These are phyloP conservation scores for Penicillium atrosanguineum DNA, from an alignment of 495 filamentous ascomycete genomes.

Conservation along the genomic window DNA sequence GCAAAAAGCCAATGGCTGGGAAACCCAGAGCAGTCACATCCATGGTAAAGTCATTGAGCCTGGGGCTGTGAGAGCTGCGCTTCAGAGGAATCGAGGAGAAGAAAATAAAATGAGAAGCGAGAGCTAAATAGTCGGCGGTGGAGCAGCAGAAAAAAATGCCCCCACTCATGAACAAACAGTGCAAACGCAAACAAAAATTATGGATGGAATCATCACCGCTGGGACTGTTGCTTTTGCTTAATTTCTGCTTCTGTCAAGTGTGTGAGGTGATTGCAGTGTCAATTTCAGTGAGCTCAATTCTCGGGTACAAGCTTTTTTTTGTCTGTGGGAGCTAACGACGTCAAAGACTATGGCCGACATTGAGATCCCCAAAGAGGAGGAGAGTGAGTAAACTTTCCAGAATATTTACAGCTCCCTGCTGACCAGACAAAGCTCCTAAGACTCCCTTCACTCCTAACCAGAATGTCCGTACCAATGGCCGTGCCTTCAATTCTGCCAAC, in stretches of 20 bases:
- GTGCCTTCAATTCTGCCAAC: conserved; percentile 47
- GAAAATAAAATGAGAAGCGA: conserved; percentile 6
- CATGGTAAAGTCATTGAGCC: conserved; percentile 3
- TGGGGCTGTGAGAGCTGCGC: background rate
- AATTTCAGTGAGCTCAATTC: background rate
- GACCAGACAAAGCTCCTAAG: conserved; percentile 32
- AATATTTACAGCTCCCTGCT: conserved; percentile 1
- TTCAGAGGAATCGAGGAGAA: conserved; percentile 1
- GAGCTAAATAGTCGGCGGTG: conserved; percentile 12
- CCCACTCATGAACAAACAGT: conserved; percentile 27
- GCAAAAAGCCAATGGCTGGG: conserved; percentile 4
- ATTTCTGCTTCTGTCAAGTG: conserved; percentile 10
- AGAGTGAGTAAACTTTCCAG: conserved; percentile 30
- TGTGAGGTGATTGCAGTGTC: background rate
- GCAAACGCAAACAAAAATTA: conserved; percentile 28
- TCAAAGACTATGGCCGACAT: conserved; percentile 31
- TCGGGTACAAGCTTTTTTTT: too few relatives aligned
- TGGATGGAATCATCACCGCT: conserved; percentile 3
- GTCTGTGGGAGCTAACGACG: background rate
- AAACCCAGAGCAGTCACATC: background rate
- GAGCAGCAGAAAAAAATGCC: conserved; percentile 1
- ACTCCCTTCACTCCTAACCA: conserved; percentile 33
- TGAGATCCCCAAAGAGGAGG: conserved; percentile 35
- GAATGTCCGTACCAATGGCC: conserved; percentile 42
- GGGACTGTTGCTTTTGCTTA: conserved; percentile 13